These are phyloP conservation scores for Taphrina sp. DNA, from an alignment of 1,139 yeast species.

Conservation along the genomic window DNA sequence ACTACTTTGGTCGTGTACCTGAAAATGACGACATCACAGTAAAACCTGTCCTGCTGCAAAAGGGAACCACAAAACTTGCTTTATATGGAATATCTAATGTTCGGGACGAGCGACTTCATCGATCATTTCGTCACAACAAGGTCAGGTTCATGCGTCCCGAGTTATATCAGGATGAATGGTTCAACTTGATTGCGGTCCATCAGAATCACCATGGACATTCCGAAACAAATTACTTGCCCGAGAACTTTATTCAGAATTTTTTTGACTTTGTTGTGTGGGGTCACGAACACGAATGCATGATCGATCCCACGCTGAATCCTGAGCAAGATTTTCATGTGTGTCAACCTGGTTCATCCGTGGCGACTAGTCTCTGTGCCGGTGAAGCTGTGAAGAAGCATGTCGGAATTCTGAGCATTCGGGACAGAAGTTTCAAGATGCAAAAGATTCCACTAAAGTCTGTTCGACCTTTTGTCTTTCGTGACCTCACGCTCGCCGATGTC, in stretches of 20 bases:
- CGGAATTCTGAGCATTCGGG: constrained; percentile 64
- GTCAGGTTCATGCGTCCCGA: constrained; percentile 74
- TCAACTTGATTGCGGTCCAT: constrained; percentile 83
- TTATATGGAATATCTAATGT: constrained; percentile 86
- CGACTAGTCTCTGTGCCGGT: constrained; percentile 84
- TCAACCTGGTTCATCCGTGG: constrained; percentile 94
- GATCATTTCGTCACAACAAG: constrained; percentile 76
- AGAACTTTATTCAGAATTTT: constrained; percentile 74
- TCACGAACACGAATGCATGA: constrained; percentile 93
- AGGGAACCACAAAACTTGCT: constrained; percentile 79
- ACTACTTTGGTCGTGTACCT: constrained; percentile 82
- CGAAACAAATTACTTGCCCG: constrained; percentile 79
- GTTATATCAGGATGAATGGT: constrained; percentile 60
- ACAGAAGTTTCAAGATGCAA: constrained; percentile 60
- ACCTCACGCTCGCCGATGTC: constrained; percentile 56
- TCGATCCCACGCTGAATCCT: constrained; percentile 65
- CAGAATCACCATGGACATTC: constrained; percentile 82
- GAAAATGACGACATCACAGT: constrained; percentile 73
- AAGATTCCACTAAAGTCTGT: constrained; percentile 68
- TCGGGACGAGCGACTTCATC: constrained; percentile 80
- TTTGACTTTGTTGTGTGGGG: constrained; percentile 91
- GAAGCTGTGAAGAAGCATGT: constrained; percentile 74
- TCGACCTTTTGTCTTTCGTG: constrained; percentile 77
- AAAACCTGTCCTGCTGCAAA: constrained; percentile 75
- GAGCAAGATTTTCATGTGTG: constrained; percentile 72